A percentile compares a stretch with the other conserved stretches of the same genome.
These are phyloP conservation scores for Exophiala mesophila DNA, from an alignment of 2,329 filamentous ascomycete species.

Conservation along the genomic window DNA sequence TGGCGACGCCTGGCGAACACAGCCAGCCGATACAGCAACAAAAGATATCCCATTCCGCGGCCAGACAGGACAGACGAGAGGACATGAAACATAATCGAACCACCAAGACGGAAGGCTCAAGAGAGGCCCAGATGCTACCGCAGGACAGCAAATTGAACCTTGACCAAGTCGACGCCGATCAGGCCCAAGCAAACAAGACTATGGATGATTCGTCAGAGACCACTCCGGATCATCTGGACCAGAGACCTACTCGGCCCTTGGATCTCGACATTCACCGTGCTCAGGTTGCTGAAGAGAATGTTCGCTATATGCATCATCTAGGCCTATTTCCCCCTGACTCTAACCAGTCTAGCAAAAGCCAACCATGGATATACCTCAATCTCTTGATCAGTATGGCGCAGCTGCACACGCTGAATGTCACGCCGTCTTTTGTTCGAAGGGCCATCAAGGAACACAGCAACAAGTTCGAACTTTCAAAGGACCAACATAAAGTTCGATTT, in stretches of 20 bases:
- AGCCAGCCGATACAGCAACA: conserved; percentile 52
- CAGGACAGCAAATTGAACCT: conserved; percentile 22
- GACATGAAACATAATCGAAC: conserved; percentile 21
- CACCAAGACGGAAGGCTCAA: conserved; percentile 31
- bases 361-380: conserved; percentile 37
- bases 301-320: conserved; percentile 46
- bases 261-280: conserved; percentile 75
- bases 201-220: conserved; percentile 11
- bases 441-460: conserved; percentile 66
- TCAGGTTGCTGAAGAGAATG: conserved; percentile 70
- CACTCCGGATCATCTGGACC: conserved; percentile 49
- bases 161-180: conserved; percentile 5
- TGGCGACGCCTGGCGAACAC: conserved; percentile 39
- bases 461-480: conserved; percentile 70
- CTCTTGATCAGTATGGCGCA: conserved; percentile 76
- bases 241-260: conserved; percentile 69
- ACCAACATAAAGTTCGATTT: conserved; percentile 77
- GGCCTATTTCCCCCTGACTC: conserved; percentile 22
- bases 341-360: conserved; percentile 6
- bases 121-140: conserved; percentile 42
- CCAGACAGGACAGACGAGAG: conserved; percentile 31
- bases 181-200: neutral
- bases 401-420: conserved; percentile 79
- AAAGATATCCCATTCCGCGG: conserved; percentile 53
- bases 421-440: conserved; percentile 67